Percentiles rank a stretch among this genome's conserved stretches.
These are phyloP conservation scores for Suillus placidus DNA, from an alignment of 768 basidiomycete species.

Conservation along the genomic window DNA sequence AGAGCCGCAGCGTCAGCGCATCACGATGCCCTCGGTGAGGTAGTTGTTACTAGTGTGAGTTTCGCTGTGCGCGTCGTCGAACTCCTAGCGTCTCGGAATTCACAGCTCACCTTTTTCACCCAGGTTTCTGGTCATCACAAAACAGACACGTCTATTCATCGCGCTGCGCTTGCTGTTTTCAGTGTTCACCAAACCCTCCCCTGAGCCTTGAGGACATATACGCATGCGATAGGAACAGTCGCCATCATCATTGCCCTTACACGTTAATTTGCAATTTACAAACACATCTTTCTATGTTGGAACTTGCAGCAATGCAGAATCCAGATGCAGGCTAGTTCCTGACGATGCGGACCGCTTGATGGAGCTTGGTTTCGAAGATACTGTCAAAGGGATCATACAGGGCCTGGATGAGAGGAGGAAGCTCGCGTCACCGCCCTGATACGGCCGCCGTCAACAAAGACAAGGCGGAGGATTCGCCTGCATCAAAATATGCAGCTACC, in stretches of 20 bases:
- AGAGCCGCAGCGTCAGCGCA: too few species aligned
- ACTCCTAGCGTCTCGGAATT: too few species aligned
- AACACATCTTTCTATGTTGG: constrained; percentile 94
- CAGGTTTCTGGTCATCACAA: too few species aligned
- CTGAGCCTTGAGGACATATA: constrained; percentile 29
- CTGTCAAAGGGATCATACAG: constrained; percentile 85
- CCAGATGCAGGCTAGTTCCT: constrained; percentile 68
- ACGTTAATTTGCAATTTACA: constrained; percentile 90
- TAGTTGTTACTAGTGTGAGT: too few species aligned
- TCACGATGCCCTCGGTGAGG: too few species aligned
- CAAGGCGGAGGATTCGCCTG: constrained; percentile 28
- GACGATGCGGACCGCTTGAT: constrained; percentile 96
- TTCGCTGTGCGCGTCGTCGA: too few species aligned
- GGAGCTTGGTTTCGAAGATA: constrained; percentile 97
- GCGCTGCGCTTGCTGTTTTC: constrained; percentile 67
- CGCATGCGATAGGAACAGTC: constrained; percentile 85
- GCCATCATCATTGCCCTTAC: constrained; percentile 95
- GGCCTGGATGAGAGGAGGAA: constrained; percentile 82
- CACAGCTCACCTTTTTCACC: too few species aligned
- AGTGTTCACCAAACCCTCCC: constrained; percentile 37
- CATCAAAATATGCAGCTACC: too few species aligned
- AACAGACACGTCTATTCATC: constrained; percentile 87
- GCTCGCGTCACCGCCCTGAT: constrained; percentile 79
- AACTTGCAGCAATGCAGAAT: constrained; percentile 81
- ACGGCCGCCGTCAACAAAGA: constrained; percentile 96